Conservation (phyloP, 345 rosid genomes). For the Syzygium jambos region DNA sequence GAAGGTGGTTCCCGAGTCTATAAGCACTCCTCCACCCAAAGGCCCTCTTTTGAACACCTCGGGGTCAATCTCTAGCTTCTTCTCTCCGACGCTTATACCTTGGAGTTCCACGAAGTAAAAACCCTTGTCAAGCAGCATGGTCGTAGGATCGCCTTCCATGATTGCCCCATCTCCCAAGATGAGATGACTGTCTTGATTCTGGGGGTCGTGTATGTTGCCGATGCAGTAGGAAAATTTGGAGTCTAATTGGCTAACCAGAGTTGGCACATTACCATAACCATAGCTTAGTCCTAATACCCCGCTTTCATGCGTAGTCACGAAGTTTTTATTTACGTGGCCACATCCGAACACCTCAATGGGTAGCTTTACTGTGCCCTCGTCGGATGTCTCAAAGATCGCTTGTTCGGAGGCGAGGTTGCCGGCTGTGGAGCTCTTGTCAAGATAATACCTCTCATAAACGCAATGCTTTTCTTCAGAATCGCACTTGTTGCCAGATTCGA, state of each 20-base stretch:
- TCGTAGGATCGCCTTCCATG: background rate
- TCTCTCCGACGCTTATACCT: background rate
- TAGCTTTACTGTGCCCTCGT: background rate
- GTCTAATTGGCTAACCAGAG: background rate
- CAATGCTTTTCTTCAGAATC: background rate
- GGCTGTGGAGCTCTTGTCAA: background rate
- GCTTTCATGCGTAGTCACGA: background rate
- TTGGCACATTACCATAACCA: background rate
- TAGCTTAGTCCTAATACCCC: background rate
- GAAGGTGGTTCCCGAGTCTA: constrained; percentile 2
- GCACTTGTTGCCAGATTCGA: background rate
- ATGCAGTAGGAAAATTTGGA: background rate
- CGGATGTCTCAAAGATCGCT: background rate
- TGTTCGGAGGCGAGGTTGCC: background rate
- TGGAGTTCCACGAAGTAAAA: background rate
- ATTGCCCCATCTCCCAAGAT: background rate
- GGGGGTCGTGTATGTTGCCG: background rate
- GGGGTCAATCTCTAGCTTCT: constrained; percentile 13
- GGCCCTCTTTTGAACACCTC: background rate
- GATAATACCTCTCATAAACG: background rate
- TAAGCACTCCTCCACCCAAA: constrained; percentile 14
- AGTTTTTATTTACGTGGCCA: background rate
- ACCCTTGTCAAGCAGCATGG: background rate
- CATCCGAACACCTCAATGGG: background rate
- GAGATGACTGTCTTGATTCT: background rate